phyloP scores from a whole-genome alignment of 1,284 basidiomycete genomes.

The Ustilago cynodontis region DNA sequence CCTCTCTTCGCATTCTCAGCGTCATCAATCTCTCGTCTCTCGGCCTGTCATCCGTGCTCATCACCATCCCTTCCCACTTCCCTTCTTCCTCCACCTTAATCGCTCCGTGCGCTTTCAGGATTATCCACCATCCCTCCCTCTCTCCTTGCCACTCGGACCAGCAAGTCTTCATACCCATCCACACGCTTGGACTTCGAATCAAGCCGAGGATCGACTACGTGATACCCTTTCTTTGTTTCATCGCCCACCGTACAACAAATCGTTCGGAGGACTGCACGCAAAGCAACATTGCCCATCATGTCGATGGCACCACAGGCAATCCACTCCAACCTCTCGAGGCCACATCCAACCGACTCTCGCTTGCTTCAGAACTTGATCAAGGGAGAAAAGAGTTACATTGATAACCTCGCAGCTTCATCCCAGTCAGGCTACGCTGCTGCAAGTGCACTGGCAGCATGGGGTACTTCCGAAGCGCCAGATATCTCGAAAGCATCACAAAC shows the following conservation, averaged over 20 bases:
- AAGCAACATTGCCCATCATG: conserved; percentile 32
- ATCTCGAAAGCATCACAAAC: conserved; percentile 67
- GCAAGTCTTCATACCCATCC: neutral
- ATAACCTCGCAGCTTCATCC: conserved; percentile 56
- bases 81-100: neutral
- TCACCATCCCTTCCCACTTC: neutral
- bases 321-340: conserved; percentile 59
- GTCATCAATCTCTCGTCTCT: neutral
- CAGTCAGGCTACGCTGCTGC: conserved; percentile 61
- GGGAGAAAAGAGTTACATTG: conserved; percentile 69
- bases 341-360: conserved; percentile 68
- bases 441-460: conserved; percentile 71
- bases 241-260: neutral
- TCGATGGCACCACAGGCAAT: conserved; percentile 55
- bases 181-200: neutral
- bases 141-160: neutral
- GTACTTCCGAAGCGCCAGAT: conserved; percentile 69
- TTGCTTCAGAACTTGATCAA: conserved; percentile 71
- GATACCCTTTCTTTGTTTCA: conserved; percentile 7
- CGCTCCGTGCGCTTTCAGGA: too few relatives aligned
- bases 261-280: neutral
- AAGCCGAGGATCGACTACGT: conserved; percentile 3
- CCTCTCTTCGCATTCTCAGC: conserved; percentile 1
- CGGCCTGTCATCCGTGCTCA: neutral
- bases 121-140: neutral